Evolutionary conservation across 441 rosid genomes (phyloP).

Genomic region (Iberis amara): DNA sequence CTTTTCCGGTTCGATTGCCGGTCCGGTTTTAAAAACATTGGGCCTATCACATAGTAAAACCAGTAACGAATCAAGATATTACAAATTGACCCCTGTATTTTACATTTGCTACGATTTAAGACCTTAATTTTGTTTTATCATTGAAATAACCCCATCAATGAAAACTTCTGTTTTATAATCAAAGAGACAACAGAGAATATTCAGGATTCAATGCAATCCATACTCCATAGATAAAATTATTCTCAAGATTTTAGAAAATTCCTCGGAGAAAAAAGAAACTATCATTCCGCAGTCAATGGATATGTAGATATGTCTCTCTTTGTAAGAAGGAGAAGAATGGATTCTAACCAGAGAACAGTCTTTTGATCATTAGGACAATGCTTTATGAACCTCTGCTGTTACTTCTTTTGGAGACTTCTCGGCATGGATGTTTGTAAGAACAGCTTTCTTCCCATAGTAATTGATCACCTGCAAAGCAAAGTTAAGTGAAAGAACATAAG

Average conservation of each 20-base stretch:
- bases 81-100: not conserved
- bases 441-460: constrained; percentile 44
- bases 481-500: not conserved
- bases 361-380: constrained; percentile 32
- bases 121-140: not conserved
- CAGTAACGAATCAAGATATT: not conserved
- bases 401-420: constrained; percentile 51
- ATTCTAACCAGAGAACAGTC: constrained; percentile 25
- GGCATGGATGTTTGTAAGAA: constrained; percentile 42
- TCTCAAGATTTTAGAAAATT: constrained; percentile 13
- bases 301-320: constrained; percentile 24
- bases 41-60: no score
- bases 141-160: not conserved
- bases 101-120: not conserved
- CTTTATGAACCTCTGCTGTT: constrained; percentile 51
- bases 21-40: no score
- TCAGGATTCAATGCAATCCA: constrained; percentile 1
- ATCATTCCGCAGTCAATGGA: constrained; percentile 27
- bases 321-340: constrained; percentile 27
- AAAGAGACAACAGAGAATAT: constrained; percentile 8
- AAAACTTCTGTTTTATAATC: not conserved
- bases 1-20: no score
- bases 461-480: constrained; percentile 47
- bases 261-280: constrained; percentile 19
- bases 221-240: not conserved